Percentiles rank a stretch among this genome's conserved stretches.
phyloP scores from a whole-genome alignment of 768 basidiomycete species.

The Pulveroboletus ravenelii region DNA sequence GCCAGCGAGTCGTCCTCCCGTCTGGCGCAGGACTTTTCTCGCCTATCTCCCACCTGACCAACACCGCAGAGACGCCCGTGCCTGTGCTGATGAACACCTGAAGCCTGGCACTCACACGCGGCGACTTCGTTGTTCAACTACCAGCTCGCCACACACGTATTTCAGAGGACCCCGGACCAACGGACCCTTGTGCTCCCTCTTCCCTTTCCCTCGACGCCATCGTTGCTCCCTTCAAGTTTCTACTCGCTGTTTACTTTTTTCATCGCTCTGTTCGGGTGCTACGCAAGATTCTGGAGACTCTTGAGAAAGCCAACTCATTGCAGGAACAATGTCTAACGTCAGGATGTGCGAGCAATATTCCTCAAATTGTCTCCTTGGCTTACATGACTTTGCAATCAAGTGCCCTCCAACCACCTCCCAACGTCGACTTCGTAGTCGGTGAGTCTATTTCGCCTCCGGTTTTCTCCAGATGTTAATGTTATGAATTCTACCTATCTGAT shows the following conservation, averaged over 20 bases:
- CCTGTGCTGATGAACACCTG: constrained; percentile 19
- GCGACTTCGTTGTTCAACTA: constrained; percentile 8
- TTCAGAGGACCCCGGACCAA: background rate
- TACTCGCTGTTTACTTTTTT: background rate
- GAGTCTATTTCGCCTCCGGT: constrained; percentile 16
- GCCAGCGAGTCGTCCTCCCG: background rate
- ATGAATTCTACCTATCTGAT: background rate
- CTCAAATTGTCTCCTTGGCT: background rate
- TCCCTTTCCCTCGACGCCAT: background rate
- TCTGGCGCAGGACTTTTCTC: background rate
- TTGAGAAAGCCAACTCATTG: background rate
- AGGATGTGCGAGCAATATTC: constrained; percentile 36
- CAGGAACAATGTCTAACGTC: constrained; percentile 38
- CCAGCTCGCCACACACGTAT: constrained; percentile 7
- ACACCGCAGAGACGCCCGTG: background rate
- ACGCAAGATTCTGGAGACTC: constrained; percentile 1
- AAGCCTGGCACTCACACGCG: constrained; percentile 14
- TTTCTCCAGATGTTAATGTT: background rate
- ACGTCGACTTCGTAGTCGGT: constrained; percentile 87
- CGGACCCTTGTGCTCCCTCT: constrained; percentile 1
- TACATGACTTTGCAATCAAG: constrained; percentile 35
- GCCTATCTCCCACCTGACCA: background rate
- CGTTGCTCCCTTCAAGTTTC: background rate
- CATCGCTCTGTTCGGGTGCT: background rate
- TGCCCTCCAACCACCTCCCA: constrained; percentile 80